phyloP scores from a whole-genome alignment of 805 yeast species.

The Metschnikowia picachoensis region DNA sequence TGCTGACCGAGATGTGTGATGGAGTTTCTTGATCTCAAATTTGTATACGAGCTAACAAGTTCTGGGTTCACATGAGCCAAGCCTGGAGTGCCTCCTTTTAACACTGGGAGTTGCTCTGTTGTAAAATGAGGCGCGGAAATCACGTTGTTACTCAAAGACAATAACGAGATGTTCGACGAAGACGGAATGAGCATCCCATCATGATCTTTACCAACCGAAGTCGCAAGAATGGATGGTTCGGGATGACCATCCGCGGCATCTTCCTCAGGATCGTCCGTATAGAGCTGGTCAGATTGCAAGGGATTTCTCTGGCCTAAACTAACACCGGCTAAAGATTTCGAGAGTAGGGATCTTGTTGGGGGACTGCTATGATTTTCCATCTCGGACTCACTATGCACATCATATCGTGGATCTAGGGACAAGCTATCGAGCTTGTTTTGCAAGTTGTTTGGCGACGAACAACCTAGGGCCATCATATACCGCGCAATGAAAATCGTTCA shows the following conservation, averaged over 20 bases:
- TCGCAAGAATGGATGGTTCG: slow-evolving; percentile 41
- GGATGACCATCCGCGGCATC: slow-evolving; percentile 35
- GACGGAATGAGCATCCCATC: slow-evolving; percentile 41
- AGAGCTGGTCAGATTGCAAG: slow-evolving; percentile 1
- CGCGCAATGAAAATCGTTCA: neutral
- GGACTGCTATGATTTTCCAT: slow-evolving; percentile 8
- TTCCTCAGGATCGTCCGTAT: slow-evolving; percentile 15
- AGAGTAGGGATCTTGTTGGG: slow-evolving; percentile 22
- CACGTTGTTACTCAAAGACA: slow-evolving; percentile 29
- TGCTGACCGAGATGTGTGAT: slow-evolving; percentile 27
- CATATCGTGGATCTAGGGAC: slow-evolving; percentile 10
- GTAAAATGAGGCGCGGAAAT: slow-evolving; percentile 2
- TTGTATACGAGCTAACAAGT: slow-evolving; percentile 17
- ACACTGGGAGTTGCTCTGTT: neutral
- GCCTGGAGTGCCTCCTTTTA: slow-evolving; percentile 4
- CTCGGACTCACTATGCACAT: slow-evolving; percentile 1
- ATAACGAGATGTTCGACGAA: slow-evolving; percentile 39
- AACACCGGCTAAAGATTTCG: slow-evolving; percentile 27
- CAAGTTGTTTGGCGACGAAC: slow-evolving; percentile 15
- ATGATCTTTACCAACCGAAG: slow-evolving; percentile 39
- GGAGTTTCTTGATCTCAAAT: slow-evolving; percentile 17
- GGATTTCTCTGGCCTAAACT: neutral
- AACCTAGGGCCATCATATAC: slow-evolving; percentile 8
- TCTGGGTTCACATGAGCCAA: slow-evolving; percentile 9
- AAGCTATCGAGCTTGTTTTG: slow-evolving; percentile 18